Evolutionary conservation across 164 flowering plant genomes (phyloP).

Genomic region (Chimonanthus praecox): DNA sequence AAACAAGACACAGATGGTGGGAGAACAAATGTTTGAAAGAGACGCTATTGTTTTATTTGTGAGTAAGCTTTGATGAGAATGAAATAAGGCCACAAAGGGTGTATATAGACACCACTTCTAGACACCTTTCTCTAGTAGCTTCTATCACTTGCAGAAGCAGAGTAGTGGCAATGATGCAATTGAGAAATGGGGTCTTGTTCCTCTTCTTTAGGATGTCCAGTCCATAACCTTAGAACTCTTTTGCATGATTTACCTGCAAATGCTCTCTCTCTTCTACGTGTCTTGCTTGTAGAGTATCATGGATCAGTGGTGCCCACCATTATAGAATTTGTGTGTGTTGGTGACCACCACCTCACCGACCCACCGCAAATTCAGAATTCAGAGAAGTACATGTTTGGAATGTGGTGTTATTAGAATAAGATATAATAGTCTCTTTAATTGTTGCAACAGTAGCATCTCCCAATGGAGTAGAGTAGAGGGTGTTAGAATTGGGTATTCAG

Average conservation of each 20-base stretch:
- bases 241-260: not conserved
- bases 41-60: not conserved
- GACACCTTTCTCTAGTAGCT: slow-evolving; percentile 2
- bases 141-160: not conserved
- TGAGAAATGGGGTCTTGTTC: not conserved
- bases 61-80: not conserved
- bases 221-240: not conserved
- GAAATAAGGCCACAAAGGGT: not conserved
- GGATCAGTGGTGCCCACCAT: too few relatives aligned
- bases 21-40: not conserved
- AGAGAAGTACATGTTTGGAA: too few relatives aligned
- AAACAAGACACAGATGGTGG: not conserved
- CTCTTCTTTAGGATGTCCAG: not conserved
- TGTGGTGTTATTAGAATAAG: too few relatives aligned
- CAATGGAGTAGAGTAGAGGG: too few relatives aligned
- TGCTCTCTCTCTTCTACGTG: not conserved
- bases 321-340: too few relatives aligned
- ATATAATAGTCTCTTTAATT: too few relatives aligned
- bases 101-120: not conserved
- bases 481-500: too few relatives aligned
- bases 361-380: too few relatives aligned
- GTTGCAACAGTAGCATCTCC: too few relatives aligned
- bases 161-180: not conserved
- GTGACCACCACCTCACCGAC: too few relatives aligned
- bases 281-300: not conserved